Base-by-base conservation (phyloP, 1,284 basidiomycete genomes). In the Trichosporon sp. region DNA sequence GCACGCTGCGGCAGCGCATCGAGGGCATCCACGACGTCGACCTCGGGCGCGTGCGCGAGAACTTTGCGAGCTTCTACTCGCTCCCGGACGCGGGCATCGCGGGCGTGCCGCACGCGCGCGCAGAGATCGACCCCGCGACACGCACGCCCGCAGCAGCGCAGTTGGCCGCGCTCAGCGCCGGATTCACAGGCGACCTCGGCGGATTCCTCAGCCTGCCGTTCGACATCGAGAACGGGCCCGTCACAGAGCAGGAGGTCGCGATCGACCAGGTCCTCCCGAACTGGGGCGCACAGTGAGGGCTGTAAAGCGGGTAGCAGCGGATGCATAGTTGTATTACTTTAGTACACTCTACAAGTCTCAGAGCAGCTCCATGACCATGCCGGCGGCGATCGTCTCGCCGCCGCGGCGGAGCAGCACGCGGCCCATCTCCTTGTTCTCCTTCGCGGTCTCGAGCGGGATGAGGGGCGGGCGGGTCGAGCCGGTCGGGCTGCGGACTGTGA, bases 361-460 rank as follows among this genome's bases (percentile, higher is more conserved):
- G 12, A 69, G 25, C 9, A 73, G 58, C 21, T 70, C 68, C n/a
- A 32, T 66, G n/a, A 73, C 72, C 44, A 71, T 68, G 27, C 95
- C 95, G 66, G 95, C 95, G 60, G 91, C 93, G 70, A 99, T 92
- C 0, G 96, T 98, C 85, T 98, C 95, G 0, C 97, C 96, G 21
- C 89, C 89, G 71, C 95, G 86, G 44, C 96, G 86, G 71, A 99
- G 86, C 66, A 99, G 81, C 62, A 99, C 88, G 53, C 96, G 86
- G 0, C 95, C 95, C 96, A 99, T 97, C 73, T 97, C 93, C 83
- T 98, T 98, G 84, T 95, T 98, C n/a, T 85, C 85, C 3, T 89
- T 83, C 72, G 96, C 96, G 1, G 91, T 88, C 80, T 99, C 96
- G 21, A 97, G 80, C 2, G 95, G 92, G 32, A 97, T 90, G 1